A percentile compares a stretch with the other conserved stretches of the same genome.
These are phyloP conservation scores for Caryopteris hybrid DNA, from an alignment of 305 asterid genomes.

Conservation along the genomic window DNA sequence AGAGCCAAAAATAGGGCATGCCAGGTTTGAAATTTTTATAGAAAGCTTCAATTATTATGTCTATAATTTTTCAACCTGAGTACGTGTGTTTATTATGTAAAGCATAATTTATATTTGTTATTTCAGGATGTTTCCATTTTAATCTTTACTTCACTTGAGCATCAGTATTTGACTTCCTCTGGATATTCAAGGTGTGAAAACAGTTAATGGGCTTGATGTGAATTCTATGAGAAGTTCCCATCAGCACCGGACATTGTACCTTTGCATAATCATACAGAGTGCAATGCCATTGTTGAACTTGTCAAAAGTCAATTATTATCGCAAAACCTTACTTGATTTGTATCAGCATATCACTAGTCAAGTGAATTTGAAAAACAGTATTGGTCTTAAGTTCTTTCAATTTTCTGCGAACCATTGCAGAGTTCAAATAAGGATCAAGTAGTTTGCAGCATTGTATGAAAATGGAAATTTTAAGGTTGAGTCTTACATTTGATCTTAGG, in stretches of 20 bases:
- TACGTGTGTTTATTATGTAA: not conserved
- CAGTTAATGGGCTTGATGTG: not conserved
- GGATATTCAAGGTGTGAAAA: not conserved
- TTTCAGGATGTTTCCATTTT: not conserved
- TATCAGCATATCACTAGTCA: too few relatives aligned
- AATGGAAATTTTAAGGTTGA: not conserved
- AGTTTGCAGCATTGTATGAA: not conserved
- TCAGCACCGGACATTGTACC: not conserved
- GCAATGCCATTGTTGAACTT: not conserved
- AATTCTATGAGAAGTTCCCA: not conserved
- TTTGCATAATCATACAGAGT: not conserved
- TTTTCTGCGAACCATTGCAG: not conserved
- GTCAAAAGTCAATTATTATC: not conserved
- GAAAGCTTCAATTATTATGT: not conserved
- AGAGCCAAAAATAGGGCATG: constrained; percentile 97
- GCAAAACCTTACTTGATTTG: not conserved
- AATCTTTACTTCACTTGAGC: not conserved
- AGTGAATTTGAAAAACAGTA: too few relatives aligned
- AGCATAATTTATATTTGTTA: not conserved
- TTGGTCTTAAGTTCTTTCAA: not conserved
- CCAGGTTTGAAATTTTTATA: constrained; percentile 50
- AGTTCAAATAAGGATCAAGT: not conserved
- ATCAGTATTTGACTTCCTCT: not conserved
- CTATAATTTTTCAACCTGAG: not conserved
- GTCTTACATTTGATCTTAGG: not conserved